Evolutionary conservation across 768 basidiomycete species (phyloP).

Genomic region (Termitomyces bulborhizus): DNA sequence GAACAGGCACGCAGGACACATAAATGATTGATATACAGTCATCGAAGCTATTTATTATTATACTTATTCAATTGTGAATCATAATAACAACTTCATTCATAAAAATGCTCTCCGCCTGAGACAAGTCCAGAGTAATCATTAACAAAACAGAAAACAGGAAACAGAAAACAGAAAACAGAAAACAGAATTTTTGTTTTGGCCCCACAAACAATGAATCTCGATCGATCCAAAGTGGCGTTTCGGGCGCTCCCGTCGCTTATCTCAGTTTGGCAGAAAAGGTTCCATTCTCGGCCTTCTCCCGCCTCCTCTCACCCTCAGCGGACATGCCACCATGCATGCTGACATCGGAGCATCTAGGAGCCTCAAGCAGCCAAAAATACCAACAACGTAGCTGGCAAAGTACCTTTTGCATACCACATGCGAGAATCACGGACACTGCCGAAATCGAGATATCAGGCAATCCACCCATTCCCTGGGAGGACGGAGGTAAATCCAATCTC

Average conservation of each 20-base stretch:
- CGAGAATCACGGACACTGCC: slow-evolving; percentile 18
- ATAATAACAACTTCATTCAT: slow-evolving; percentile 4
- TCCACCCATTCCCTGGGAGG: neutral
- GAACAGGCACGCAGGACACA: slow-evolving; percentile 10
- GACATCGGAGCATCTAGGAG: neutral
- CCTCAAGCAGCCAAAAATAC: neutral
- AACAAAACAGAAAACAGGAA: neutral
- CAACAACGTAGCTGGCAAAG: neutral
- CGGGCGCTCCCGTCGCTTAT: neutral
- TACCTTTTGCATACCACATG: slow-evolving; percentile 5
- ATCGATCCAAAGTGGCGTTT: neutral
- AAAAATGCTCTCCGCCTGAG: neutral
- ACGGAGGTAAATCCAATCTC: slow-evolving; percentile 9
- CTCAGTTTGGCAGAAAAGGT: slow-evolving; percentile 14
- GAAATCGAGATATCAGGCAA: slow-evolving; percentile 12
- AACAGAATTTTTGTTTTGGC: neutral
- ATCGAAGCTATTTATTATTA: slow-evolving; percentile 1
- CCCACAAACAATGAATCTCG: slow-evolving; percentile 2
- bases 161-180: neutral
- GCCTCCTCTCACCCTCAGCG: neutral
- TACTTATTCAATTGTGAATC: neutral
- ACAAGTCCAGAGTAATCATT: neutral
- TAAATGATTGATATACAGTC: slow-evolving; percentile 7
- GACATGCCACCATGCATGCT: neutral
- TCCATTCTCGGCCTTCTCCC: slow-evolving; percentile 9